Percentiles rank a stretch among this genome's conserved stretches.
Evolutionary conservation across 805 yeast species (phyloP).

Genomic region (Sungouiella thailandica): DNA sequence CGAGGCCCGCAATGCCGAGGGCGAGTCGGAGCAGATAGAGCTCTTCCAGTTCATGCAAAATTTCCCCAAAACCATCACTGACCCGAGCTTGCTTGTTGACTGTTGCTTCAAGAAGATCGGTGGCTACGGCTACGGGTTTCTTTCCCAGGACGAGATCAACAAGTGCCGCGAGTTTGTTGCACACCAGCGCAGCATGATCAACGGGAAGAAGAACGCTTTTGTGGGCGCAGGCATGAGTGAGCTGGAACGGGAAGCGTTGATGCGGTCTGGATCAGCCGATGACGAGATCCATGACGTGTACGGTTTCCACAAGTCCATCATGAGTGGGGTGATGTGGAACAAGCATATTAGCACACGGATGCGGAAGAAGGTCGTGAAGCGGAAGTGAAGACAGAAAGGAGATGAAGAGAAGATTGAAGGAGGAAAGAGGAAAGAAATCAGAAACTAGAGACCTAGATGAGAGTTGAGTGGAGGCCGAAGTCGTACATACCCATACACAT

Average conservation of each 20-base stretch:
- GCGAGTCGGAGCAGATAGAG: conserved; percentile 40
- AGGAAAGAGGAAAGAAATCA: too few relatives aligned
- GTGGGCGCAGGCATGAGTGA: conserved; percentile 34
- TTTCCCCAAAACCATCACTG: conserved; percentile 64
- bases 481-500: too few relatives aligned
- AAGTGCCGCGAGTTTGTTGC: conserved; percentile 76
- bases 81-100: conserved; percentile 67
- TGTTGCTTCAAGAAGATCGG: conserved; percentile 70
- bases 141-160: conserved; percentile 78
- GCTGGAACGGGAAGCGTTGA: conserved; percentile 32
- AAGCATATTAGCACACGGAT: conserved; percentile 52
- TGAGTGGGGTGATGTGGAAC: conserved; percentile 62
- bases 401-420: too few relatives aligned
- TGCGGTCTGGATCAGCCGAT: conserved; percentile 12
- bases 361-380: conserved; percentile 25
- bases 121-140: conserved; percentile 59
- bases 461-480: too few relatives aligned
- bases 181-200: conserved; percentile 46
- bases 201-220: conserved; percentile 21
- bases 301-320: conserved; percentile 38
- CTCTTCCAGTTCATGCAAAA: conserved; percentile 83
- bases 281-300: conserved; percentile 39
- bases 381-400: too few relatives aligned
- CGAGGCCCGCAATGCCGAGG: conserved; percentile 7
- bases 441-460: too few relatives aligned